Percentiles rank a stretch among this genome's conserved stretches.
Conservation (phyloP, 2,329 filamentous ascomycete genomes). For the Exserohilum turcica region DNA sequence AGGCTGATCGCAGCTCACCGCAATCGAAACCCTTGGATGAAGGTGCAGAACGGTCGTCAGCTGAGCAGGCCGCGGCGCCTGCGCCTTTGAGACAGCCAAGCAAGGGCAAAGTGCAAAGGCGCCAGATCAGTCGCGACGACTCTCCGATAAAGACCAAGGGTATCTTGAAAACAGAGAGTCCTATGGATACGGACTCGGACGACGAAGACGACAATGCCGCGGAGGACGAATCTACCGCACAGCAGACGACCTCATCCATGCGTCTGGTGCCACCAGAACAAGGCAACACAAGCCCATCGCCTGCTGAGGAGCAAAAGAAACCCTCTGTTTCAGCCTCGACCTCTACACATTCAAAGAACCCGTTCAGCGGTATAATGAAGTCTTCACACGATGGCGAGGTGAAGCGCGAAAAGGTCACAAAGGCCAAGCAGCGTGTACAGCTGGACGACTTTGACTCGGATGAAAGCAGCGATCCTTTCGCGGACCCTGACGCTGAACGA, state of each 20-base stretch:
- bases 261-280: slow-evolving; percentile 42
- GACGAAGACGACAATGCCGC: slow-evolving; percentile 16
- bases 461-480: slow-evolving; percentile 54
- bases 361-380: slow-evolving; percentile 36
- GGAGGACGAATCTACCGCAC: slow-evolving; percentile 20
- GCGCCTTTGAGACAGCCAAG: slow-evolving; percentile 40
- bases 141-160: slow-evolving; percentile 42
- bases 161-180: slow-evolving; percentile 40
- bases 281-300: slow-evolving; percentile 17
- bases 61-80: slow-evolving; percentile 32
- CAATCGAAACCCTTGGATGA: slow-evolving; percentile 42
- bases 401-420: slow-evolving; percentile 62
- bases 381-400: slow-evolving; percentile 51
- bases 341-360: slow-evolving; percentile 39
- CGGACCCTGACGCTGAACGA: slow-evolving; percentile 45
- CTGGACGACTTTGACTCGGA: slow-evolving; percentile 73
- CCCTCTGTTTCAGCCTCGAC: slow-evolving; percentile 29
- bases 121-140: slow-evolving; percentile 36
- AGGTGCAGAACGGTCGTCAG: slow-evolving; percentile 32
- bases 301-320: slow-evolving; percentile 26
- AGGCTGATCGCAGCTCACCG: slow-evolving; percentile 42
- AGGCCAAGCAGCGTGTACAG: slow-evolving; percentile 66
- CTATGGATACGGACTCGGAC: slow-evolving; percentile 31
- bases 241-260: slow-evolving; percentile 38
- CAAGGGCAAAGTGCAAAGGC: slow-evolving; percentile 49